Base-by-base conservation (phyloP, 345 rosid species). In the Eucalyptus lansdowneana region DNA sequence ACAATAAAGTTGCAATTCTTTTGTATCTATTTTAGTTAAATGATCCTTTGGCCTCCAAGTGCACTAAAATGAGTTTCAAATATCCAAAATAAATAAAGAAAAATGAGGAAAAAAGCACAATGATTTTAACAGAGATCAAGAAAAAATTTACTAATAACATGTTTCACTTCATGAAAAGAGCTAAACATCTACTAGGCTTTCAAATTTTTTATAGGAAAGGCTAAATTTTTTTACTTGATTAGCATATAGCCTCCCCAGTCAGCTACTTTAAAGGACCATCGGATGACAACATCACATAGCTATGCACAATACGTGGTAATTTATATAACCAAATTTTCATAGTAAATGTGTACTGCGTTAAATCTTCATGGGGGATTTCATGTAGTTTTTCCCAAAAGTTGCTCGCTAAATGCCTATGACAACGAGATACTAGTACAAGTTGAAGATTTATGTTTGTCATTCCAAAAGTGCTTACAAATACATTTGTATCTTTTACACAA, bases 391-490 rank as follows among this genome's bases (percentile, higher is more conserved):
- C 16, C 51, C 0, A 1, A 50, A 14, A 50, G 51, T 2, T 0
- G 3, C 1, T 5, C 51, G 0, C 7, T 50, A n/a, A 2, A 50
- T 2, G 17, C 19, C 19, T 15, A 14, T 0, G 0, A 6, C 53
- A 6, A 50, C 17, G 7, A 50, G 53, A 50, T 14, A 15, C 2
- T 14, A 50, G 51, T 0, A 14, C 3, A 1, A 14, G 17, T 50
- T 5, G 7, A 50, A 50, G 2, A 14, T 50, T 2, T 14, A 50
- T 14, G 51, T 2, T 14, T 50, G 17, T 50, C 0, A 14, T 5
- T 0, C 17, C 1, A 2, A 5, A 50, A 50, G 51, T 60, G 15
- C 8, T 5, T 11, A 6, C 4, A 11, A 5, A 6, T 13, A 25
- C 3, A 45, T 9, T 3, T 13, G 11, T 5, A 45, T 9, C 11